Conservation (phyloP, 2,329 filamentous ascomycete genomes). For the Tolypocladium ophioglossoides region DNA sequence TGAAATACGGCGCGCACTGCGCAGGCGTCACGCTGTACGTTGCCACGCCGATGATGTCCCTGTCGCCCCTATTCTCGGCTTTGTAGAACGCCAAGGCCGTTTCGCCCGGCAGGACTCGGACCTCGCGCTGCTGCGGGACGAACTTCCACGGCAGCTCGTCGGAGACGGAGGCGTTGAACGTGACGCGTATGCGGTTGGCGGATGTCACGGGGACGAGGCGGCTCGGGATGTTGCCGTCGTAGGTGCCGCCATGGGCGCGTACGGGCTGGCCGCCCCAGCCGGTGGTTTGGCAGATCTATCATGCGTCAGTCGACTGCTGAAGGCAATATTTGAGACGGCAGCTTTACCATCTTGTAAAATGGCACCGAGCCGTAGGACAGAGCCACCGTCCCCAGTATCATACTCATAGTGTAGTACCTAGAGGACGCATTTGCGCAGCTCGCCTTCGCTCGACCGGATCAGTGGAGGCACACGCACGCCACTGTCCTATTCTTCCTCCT, state of each 20-base stretch:
- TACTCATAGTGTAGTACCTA: slow-evolving; percentile 65
- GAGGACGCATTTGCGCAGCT: slow-evolving; percentile 8
- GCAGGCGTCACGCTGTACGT: slow-evolving; percentile 96
- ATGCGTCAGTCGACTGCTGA: background rate
- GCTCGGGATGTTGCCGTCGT: slow-evolving; percentile 54
- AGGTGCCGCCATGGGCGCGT: slow-evolving; percentile 54
- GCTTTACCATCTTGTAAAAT: slow-evolving; percentile 70
- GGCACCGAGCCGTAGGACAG: slow-evolving; percentile 77
- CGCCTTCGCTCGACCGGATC: background rate
- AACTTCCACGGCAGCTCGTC: slow-evolving; percentile 98
- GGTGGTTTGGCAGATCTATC: slow-evolving; percentile 66
- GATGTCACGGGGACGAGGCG: slow-evolving; percentile 72
- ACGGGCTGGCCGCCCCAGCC: slow-evolving; percentile 92
- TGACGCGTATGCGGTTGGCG: slow-evolving; percentile 82
- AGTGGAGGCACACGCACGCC: slow-evolving; percentile 17
- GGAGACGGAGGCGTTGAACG: slow-evolving; percentile 91
- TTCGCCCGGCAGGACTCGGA: slow-evolving; percentile 88
- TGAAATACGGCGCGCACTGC: slow-evolving; percentile 94
- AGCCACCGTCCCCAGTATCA: slow-evolving; percentile 70
- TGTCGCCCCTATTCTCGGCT: slow-evolving; percentile 78
- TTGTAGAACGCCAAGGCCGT: slow-evolving; percentile 97
- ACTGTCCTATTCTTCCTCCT: slow-evolving; percentile 56
- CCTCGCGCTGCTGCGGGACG: slow-evolving; percentile 89
- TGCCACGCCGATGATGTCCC: slow-evolving; percentile 95
- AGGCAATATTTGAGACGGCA: background rate